Evolutionary conservation across 805 yeast genomes (phyloP).

Genomic region (Hanseniaspora pseudoguilliermondii): DNA sequence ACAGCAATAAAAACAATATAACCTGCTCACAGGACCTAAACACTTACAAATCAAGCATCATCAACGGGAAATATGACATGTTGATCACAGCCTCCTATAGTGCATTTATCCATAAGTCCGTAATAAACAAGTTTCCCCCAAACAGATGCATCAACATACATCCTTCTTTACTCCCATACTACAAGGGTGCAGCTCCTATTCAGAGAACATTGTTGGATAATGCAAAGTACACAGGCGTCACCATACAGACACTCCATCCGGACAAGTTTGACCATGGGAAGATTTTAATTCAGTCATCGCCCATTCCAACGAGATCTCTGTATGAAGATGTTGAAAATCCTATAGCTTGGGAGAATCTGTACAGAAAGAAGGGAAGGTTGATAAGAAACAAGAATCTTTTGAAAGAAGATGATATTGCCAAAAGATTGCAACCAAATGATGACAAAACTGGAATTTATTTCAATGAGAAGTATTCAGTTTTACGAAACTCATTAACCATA

Average conservation of each 20-base stretch:
- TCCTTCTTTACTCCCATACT: slow-evolving; percentile 73
- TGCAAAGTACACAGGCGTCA: slow-evolving; percentile 61
- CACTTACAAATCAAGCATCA: slow-evolving; percentile 15
- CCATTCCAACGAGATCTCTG: slow-evolving; percentile 11
- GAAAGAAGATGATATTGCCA: not conserved
- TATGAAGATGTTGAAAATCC: not conserved
- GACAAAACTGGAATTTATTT: not conserved
- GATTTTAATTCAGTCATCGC: slow-evolving; percentile 45
- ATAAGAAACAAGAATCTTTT: not conserved
- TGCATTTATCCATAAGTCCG: slow-evolving; percentile 52
- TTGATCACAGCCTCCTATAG: slow-evolving; percentile 93
- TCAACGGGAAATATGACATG: slow-evolving; percentile 35
- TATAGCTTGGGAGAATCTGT: not conserved
- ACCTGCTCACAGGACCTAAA: slow-evolving; percentile 21
- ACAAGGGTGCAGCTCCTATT: slow-evolving; percentile 83
- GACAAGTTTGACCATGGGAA: slow-evolving; percentile 70
- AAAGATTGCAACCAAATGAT: not conserved
- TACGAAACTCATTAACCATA: not conserved
- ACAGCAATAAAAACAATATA: slow-evolving; percentile 12
- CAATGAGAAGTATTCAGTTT: not conserved
- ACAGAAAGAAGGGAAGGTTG: not conserved
- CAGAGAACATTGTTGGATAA: slow-evolving; percentile 62
- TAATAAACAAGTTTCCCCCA: slow-evolving; percentile 33
- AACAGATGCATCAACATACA: slow-evolving; percentile 61
- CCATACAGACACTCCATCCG: slow-evolving; percentile 85